These are phyloP conservation scores for Posidonia oceanica DNA, from an alignment of 116 monocot species.

Conservation along the genomic window DNA sequence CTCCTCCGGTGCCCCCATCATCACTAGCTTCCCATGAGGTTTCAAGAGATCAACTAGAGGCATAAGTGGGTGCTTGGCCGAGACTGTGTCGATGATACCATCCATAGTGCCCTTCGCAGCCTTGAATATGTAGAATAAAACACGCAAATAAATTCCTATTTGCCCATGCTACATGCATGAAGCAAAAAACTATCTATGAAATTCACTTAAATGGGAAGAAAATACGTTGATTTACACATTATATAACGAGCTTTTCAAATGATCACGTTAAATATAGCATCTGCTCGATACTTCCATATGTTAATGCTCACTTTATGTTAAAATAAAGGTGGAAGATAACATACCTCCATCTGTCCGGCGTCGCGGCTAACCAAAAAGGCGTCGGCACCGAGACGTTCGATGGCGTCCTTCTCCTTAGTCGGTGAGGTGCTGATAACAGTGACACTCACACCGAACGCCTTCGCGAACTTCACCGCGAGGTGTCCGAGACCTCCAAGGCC, in stretches of 20 bases:
- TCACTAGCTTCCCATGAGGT: slow-evolving; percentile 12
- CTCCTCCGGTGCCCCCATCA: slow-evolving; percentile 10
- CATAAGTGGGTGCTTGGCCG: slow-evolving; percentile 5
- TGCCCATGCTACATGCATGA: too few relatives aligned
- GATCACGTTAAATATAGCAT: too few relatives aligned
- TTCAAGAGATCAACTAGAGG: slow-evolving; percentile 14
- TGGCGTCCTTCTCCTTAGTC: slow-evolving; percentile 14
- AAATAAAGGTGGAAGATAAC: background rate
- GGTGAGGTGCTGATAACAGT: slow-evolving; percentile 19
- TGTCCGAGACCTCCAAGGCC: slow-evolving; percentile 29
- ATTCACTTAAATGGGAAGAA: too few relatives aligned
- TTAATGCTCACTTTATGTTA: too few relatives aligned
- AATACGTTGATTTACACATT: too few relatives aligned
- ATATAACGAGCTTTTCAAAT: too few relatives aligned
- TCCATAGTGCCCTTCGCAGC: slow-evolving; percentile 16
- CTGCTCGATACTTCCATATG: too few relatives aligned
- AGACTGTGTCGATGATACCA: slow-evolving; percentile 18
- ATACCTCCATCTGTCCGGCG: slow-evolving; percentile 3
- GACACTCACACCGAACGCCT: slow-evolving; percentile 15
- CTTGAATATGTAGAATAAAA: background rate
- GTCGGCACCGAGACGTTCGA: slow-evolving; percentile 15
- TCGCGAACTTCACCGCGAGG: slow-evolving; percentile 19
- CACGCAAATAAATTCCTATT: background rate
- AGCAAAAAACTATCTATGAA: too few relatives aligned
- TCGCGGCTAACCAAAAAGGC: slow-evolving; percentile 15